Evolutionary conservation across 2,329 filamentous ascomycete genomes (phyloP).

Genomic region (Fulvia fulva): DNA sequence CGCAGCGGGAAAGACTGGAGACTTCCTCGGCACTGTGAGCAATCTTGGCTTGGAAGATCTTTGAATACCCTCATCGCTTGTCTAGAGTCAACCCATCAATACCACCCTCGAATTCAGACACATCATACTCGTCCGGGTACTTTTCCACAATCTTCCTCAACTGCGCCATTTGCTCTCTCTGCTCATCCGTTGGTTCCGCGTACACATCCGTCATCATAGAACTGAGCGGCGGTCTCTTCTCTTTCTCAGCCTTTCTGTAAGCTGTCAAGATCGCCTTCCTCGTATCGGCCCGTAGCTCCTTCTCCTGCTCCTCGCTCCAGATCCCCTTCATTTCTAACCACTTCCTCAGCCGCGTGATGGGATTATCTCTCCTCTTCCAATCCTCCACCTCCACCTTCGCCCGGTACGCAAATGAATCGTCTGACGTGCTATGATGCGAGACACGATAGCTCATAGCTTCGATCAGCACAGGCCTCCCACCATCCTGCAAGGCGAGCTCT

Average conservation of each 20-base stretch:
- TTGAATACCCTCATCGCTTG: slow-evolving; percentile 10
- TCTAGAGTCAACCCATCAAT: slow-evolving; percentile 54
- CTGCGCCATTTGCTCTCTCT: slow-evolving; percentile 69
- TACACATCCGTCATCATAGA: slow-evolving; percentile 85
- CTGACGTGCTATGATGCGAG: slow-evolving; percentile 91
- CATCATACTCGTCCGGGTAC: slow-evolving; percentile 91
- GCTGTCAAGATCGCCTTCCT: slow-evolving; percentile 76
- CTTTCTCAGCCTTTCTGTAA: slow-evolving; percentile 77
- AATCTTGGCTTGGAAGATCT: slow-evolving; percentile 40
- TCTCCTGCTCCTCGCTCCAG: slow-evolving; percentile 84
- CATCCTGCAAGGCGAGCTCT: slow-evolving; percentile 70
- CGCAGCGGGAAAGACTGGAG: slow-evolving; percentile 57
- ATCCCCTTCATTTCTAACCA: slow-evolving; percentile 80
- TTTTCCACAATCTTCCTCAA: slow-evolving; percentile 72
- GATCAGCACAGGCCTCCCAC: slow-evolving; percentile 78
- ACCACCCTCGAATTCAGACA: slow-evolving; percentile 71
- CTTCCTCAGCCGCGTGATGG: slow-evolving; percentile 78
- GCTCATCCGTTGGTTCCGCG: slow-evolving; percentile 77
- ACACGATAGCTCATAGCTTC: slow-evolving; percentile 99
- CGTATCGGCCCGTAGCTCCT: slow-evolving; percentile 60
- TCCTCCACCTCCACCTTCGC: slow-evolving; percentile 90
- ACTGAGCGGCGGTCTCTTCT: slow-evolving; percentile 70
- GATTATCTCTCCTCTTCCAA: slow-evolving; percentile 88
- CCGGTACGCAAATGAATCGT: slow-evolving; percentile 95
- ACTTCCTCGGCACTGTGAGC: slow-evolving; percentile 59